These are phyloP conservation scores for Calonectria montana DNA, from an alignment of 2,329 filamentous ascomycete genomes.

Conservation along the genomic window DNA sequence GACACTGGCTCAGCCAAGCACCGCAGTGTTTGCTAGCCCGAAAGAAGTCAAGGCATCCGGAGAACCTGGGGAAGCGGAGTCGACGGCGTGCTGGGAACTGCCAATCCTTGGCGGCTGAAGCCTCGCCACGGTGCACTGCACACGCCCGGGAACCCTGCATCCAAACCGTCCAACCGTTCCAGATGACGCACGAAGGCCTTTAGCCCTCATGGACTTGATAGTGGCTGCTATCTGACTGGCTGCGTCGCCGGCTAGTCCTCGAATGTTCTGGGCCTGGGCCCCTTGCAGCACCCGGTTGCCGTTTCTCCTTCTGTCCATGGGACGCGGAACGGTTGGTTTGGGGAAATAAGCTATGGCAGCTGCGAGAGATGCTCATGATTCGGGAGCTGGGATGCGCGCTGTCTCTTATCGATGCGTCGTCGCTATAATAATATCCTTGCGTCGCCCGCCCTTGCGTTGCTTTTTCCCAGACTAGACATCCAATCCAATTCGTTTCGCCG, in stretches of 20 bases:
- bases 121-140: not conserved
- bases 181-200: not conserved
- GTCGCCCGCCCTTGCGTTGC: not conserved
- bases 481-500: not conserved
- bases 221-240: not conserved
- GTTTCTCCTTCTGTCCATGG: not conserved
- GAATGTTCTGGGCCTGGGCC: not conserved
- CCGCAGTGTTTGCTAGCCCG: not conserved
- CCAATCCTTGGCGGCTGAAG: not conserved
- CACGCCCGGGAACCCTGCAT: not conserved
- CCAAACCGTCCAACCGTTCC: not conserved
- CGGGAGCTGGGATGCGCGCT: not conserved
- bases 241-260: not conserved
- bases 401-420: not conserved
- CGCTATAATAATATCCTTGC: not conserved
- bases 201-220: not conserved
- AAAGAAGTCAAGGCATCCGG: not conserved
- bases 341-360: not conserved
- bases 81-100: not conserved
- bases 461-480: not conserved
- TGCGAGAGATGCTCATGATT: not conserved
- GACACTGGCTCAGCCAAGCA: not conserved
- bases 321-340: not conserved
- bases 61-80: constrained; percentile 1
- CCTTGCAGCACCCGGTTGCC: not conserved